Conservation (phyloP, 129 eudicot genomes). For the Mikania micrantha region DNA sequence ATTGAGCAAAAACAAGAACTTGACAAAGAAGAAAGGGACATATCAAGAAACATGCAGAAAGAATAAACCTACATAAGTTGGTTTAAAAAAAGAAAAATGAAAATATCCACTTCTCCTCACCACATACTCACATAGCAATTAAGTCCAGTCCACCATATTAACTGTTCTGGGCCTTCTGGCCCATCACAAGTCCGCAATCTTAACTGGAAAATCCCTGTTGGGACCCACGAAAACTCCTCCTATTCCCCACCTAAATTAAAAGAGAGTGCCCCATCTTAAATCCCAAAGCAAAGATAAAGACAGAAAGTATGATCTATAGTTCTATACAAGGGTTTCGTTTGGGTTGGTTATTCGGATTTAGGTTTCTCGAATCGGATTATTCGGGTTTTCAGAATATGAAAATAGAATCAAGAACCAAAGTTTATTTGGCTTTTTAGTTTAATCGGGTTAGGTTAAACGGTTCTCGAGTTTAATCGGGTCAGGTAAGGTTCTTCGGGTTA, state of each 20-base stretch:
- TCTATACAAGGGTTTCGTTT: too few relatives aligned
- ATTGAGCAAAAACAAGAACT: slow-evolving; percentile 14
- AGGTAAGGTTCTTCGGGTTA: too few relatives aligned
- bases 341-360: too few relatives aligned
- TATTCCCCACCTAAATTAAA: too few relatives aligned
- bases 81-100: slow-evolving; percentile 7
- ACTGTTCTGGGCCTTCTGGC: neutral
- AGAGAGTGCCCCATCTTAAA: slow-evolving; percentile 20
- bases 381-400: too few relatives aligned
- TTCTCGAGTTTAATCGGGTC: too few relatives aligned
- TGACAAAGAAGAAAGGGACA: slow-evolving; percentile 20
- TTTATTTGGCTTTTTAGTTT: too few relatives aligned
- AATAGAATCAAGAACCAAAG: too few relatives aligned
- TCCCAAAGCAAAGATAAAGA: slow-evolving; percentile 3
- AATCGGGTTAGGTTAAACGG: too few relatives aligned
- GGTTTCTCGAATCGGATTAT: too few relatives aligned
- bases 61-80: slow-evolving; percentile 8
- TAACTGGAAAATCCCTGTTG: slow-evolving; percentile 9
- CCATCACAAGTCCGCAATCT: slow-evolving; percentile 16
- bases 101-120: slow-evolving; percentile 25
- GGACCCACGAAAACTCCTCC: slow-evolving; percentile 18
- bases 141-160: slow-evolving; percentile 22
- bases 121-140: slow-evolving; percentile 30
- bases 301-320: slow-evolving; percentile 12
- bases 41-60: slow-evolving; percentile 20